Base-by-base conservation (phyloP, 2,329 filamentous ascomycete genomes). In the Dryadomyces quercus-mongolicae region DNA sequence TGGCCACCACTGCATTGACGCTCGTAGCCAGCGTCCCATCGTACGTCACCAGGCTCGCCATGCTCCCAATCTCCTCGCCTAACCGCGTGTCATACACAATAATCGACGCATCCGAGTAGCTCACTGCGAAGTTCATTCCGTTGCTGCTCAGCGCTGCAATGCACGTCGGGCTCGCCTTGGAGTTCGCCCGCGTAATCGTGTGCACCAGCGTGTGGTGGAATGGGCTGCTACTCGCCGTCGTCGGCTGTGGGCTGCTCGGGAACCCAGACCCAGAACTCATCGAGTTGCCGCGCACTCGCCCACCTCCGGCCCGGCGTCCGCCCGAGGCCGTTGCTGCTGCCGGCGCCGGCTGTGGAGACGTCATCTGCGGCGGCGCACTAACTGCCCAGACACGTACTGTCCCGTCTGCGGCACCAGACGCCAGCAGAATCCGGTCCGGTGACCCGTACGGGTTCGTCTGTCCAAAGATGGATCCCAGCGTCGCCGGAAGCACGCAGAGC, bases 251-350 rank as follows among this genome's bases (percentile, higher is more conserved):
- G 12, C 87, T 89, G 59, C 82, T 92, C 55, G 91, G 86, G 71
- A 95, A 95, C 56, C 88, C 91, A 51, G 88, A 95, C 45, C 92
- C 92, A 16, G 90, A 95, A 53, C 90, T 95, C 72, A 96, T 93
- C 22, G 90, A 95, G 69, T 96, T 91, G 55, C 86, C 90, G 58
- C 92, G 79, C 53, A 91, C 82, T 61, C 89, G 88, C 21, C 90
- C 88, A 58, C 85, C 82, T 10, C 68, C 69, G 52, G 87, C 78
- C 61, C 88, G 77, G 45, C 78, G 64, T 52, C 71, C 70, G 25
- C 73, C 69, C 0, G 54, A 22, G 1, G 51, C 53, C 22, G 82
- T 84, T 12, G 82, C 61, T 89, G 86, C 9, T 89, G 89, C 34
- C 1, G 53, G 54, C 25, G 82, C 84, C 12, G 85, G 82, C 61